Conservation (phyloP, 306 rosid species). For the Glycine soja region DNA sequence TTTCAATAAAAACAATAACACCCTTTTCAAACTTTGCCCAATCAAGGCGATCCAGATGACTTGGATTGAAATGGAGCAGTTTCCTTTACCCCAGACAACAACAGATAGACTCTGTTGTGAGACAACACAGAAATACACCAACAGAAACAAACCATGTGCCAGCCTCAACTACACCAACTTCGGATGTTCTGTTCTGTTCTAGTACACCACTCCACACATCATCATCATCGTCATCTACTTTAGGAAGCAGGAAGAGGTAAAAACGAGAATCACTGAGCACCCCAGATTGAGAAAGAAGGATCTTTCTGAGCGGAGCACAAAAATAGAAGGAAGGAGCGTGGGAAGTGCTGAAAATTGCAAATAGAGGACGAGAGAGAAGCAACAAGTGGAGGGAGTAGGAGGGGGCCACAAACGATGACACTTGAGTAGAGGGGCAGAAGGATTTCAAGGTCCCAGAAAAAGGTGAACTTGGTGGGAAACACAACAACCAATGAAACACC, state of each 20-base stretch:
- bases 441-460: conserved; percentile 67
- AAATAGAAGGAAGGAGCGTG: conserved; percentile 35
- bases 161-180: conserved; percentile 47
- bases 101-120: conserved; percentile 39
- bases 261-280: conserved; percentile 35
- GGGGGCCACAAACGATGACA: conserved; percentile 82
- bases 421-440: conserved; percentile 58
- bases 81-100: conserved; percentile 45
- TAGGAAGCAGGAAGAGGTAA: conserved; percentile 46
- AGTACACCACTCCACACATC: conserved; percentile 21
- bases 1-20: conserved; percentile 41
- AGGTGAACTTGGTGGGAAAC: conserved; percentile 73
- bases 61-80: conserved; percentile 50
- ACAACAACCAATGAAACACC: conserved; percentile 50
- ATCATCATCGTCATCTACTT: conserved; percentile 42
- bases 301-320: conserved; percentile 56
- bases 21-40: conserved; percentile 51
- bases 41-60: conserved; percentile 61
- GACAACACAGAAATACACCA: conserved; percentile 23
- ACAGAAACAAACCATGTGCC: conserved; percentile 18
- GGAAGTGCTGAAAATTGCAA: conserved; percentile 28
- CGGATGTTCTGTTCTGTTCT: conserved; percentile 38
- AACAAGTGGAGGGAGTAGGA: conserved; percentile 69
- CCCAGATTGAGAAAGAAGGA: conserved; percentile 57
- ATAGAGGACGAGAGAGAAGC: conserved; percentile 38